Evolutionary conservation across 495 filamentous ascomycete genomes (phyloP), one percentile per base, ranked within the genome.

Genomic region (Annulohypoxylon bovei): DNA sequence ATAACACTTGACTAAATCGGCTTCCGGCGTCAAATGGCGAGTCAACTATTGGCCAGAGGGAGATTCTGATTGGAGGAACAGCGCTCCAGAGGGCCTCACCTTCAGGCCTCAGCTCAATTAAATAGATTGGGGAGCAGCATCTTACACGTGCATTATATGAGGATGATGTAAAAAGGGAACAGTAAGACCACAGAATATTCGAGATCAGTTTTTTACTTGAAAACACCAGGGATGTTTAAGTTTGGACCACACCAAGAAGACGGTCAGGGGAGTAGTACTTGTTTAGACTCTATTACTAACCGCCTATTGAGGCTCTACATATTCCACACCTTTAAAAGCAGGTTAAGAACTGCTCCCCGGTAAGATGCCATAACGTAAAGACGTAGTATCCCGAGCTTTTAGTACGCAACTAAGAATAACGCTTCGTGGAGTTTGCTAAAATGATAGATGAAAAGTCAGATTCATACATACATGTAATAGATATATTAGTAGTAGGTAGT

Each of bases 71-170:
- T 73, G 71, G 71, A 73, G 71, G 71, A 70, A 73, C 7, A 62
- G 44, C 47, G 58, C 52, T 58, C 61, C 52, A 63, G n/a, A 60
- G 32, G 62, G 67, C 52, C 71, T 56, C 33, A 49, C 23, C n/a
- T 68, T 68, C 64, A 65, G 70, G 60, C 70, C 70, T 72, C 70
- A 72, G 70, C 70, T 72, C 61, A 65, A 68, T 61, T 37, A 49
- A 65, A 70, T 65, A 70, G 60, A 73, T 65, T 73, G 60, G 62
- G 47, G 57, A 69, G 61, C 67, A 65, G 23, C 18, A 66, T 73
- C 53, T 70, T 70, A 73, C 71, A 73, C 62, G 67, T 70, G 66
- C 57, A 73, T 70, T 67, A 65, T 73, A 70, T 73, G 62, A 63
- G 57, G 46, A 72, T 65, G 70, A 68, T 72, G 70, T 68, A 62